Evolutionary conservation across 2,329 filamentous ascomycete species (phyloP).

Genomic region (Pseudogymnoascus sp.): DNA sequence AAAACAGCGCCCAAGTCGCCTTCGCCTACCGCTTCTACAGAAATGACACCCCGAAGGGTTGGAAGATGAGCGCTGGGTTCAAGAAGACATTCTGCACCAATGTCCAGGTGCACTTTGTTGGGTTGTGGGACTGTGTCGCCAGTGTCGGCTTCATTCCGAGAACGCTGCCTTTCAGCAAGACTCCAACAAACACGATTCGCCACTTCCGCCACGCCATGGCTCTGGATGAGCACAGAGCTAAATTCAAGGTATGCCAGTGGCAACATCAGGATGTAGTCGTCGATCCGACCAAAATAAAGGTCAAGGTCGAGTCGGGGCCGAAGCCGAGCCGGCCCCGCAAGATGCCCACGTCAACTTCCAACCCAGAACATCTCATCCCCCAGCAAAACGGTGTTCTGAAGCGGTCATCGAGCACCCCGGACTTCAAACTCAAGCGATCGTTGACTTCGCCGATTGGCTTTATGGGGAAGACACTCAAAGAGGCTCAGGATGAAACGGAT

Average conservation of each 20-base stretch:
- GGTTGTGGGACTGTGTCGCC: constrained; percentile 34
- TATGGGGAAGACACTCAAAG: neutral
- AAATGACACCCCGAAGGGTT: constrained; percentile 31
- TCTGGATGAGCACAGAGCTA: constrained; percentile 35
- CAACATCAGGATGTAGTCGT: constrained; percentile 24
- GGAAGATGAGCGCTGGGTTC: constrained; percentile 34
- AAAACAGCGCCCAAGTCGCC: constrained; percentile 48
- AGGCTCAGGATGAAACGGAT: constrained; percentile 14
- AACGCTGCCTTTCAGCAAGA: constrained; percentile 31
- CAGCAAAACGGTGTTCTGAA: neutral
- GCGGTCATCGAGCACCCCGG: constrained; percentile 7
- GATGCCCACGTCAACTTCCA: constrained; percentile 12
- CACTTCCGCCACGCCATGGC: constrained; percentile 37
- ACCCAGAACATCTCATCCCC: neutral
- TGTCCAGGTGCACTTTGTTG: constrained; percentile 35
- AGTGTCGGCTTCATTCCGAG: constrained; percentile 34
- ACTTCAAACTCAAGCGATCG: neutral
- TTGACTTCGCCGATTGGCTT: neutral
- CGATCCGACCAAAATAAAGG: constrained; percentile 6
- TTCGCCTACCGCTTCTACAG: constrained; percentile 39
- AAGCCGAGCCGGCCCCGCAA: neutral
- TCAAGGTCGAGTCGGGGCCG: neutral
- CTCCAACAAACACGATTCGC: constrained; percentile 28
- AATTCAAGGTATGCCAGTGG: constrained; percentile 35
- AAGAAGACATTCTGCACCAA: constrained; percentile 37